These are phyloP conservation scores for Auriculariales sp. DNA, from an alignment of 768 basidiomycete genomes.

Conservation along the genomic window DNA sequence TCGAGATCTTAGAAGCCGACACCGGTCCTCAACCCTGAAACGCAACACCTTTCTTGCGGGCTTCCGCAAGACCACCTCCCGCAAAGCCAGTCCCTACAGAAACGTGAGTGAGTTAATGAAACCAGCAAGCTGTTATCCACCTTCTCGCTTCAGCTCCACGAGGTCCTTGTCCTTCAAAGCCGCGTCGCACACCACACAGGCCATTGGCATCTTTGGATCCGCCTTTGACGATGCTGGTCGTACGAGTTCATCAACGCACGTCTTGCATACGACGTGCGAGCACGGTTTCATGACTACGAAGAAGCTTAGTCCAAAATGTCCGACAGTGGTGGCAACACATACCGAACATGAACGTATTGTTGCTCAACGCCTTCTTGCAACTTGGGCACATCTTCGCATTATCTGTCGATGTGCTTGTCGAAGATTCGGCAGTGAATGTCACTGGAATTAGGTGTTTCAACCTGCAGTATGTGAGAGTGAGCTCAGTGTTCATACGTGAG, in stretches of 20 bases:
- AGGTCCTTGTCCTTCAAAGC: constrained; percentile 52
- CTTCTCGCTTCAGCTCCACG: constrained; percentile 80
- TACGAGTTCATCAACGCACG: constrained; percentile 80
- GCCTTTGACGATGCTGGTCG: too few relatives aligned
- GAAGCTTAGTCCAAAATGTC: not conserved
- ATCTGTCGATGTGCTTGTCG: constrained; percentile 9
- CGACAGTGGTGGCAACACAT: constrained; percentile 16
- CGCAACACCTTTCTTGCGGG: constrained; percentile 59
- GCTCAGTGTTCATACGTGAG: not conserved
- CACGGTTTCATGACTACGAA: constrained; percentile 66
- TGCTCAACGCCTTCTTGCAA: constrained; percentile 75
- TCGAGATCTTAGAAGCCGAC: too few relatives aligned
- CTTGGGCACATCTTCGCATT: constrained; percentile 60
- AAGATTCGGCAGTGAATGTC: constrained; percentile 44
- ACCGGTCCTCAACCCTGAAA: constrained; percentile 80
- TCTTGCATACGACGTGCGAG: constrained; percentile 83
- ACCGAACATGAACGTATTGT: constrained; percentile 60
- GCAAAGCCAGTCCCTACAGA: constrained; percentile 78
- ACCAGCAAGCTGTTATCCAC: constrained; percentile 22
- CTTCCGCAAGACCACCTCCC: constrained; percentile 88
- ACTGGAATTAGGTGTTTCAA: constrained; percentile 74
- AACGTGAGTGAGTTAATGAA: not conserved
- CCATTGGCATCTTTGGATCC: too few relatives aligned
- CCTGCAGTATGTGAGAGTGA: constrained; percentile 22
- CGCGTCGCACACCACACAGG: constrained; percentile 80